Percentiles rank a stretch among this genome's conserved stretches.
These are phyloP conservation scores for Trichoderma citrinoviride DNA, from an alignment of 2,329 filamentous ascomycete genomes.

Conservation along the genomic window DNA sequence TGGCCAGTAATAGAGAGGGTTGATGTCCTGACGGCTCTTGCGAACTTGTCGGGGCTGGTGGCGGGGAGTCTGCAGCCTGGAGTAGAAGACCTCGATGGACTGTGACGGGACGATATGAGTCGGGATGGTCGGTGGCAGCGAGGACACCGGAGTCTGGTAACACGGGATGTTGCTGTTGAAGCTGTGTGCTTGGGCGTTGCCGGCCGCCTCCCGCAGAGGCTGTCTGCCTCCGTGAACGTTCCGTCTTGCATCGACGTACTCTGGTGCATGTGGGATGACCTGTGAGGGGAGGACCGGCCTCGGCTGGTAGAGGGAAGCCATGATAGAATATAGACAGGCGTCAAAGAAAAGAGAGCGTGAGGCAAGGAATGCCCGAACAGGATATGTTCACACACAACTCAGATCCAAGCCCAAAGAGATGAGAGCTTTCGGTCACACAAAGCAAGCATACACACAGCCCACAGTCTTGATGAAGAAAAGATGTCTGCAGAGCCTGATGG, in stretches of 20 bases:
- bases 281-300: constrained; percentile 52
- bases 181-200: constrained; percentile 49
- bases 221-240: constrained; percentile 39
- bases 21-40: constrained; percentile 42
- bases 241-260: constrained; percentile 48
- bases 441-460: constrained; percentile 21
- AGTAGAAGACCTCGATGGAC: constrained; percentile 43
- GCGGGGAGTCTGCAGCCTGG: constrained; percentile 37
- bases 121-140: constrained; percentile 48
- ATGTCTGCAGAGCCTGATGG: constrained; percentile 32
- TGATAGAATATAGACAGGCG: constrained; percentile 27
- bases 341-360: constrained; percentile 15
- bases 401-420: constrained; percentile 28
- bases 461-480: constrained; percentile 31
- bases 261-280: constrained; percentile 47
- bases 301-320: constrained; percentile 42
- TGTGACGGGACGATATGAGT: constrained; percentile 52
- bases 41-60: constrained; percentile 37
- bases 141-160: constrained; percentile 43
- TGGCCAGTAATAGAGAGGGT: constrained; percentile 60
- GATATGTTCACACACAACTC: constrained; percentile 32
- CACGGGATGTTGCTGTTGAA: constrained; percentile 45
- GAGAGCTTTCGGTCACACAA: constrained; percentile 22
- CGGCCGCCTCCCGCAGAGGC: constrained; percentile 52
- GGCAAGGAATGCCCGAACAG: constrained; percentile 19